These are phyloP conservation scores for Massarina eburnea DNA, from an alignment of 2,329 filamentous ascomycete species.

Conservation along the genomic window DNA sequence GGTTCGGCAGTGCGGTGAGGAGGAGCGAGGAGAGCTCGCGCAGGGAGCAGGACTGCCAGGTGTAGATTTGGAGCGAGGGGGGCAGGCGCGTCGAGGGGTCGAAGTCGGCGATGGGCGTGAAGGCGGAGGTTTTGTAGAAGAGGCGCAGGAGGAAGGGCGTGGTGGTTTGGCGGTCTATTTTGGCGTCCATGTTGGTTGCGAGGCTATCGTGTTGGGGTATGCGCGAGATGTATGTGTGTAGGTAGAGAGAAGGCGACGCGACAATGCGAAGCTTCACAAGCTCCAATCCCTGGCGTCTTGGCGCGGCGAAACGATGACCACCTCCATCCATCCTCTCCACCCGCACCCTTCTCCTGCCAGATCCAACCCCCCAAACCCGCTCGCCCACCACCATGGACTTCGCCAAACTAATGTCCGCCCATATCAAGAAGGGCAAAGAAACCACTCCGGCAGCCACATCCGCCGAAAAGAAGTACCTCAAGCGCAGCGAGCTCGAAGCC, in stretches of 20 bases:
- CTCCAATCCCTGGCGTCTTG: neutral
- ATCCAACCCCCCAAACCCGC: neutral
- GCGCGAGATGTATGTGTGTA: neutral
- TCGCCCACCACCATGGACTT: conserved; percentile 74
- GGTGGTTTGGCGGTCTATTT: conserved; percentile 68
- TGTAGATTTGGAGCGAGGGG: conserved; percentile 77
- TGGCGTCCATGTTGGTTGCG: conserved; percentile 33
- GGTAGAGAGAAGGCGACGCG: neutral
- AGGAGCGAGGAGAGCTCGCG: conserved; percentile 79
- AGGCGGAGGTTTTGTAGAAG: conserved; percentile 75
- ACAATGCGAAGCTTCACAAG: neutral
- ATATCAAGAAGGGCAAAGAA: conserved; percentile 80
- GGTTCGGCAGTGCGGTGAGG: conserved; percentile 64
- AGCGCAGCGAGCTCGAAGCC: conserved; percentile 83
- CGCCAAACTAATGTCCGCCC: conserved; percentile 86
- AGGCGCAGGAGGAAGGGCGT: conserved; percentile 84
- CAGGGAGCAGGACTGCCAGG: conserved; percentile 80
- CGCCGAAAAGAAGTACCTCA: conserved; percentile 68
- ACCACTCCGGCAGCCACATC: conserved; percentile 38
- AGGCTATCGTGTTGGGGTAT: neutral
- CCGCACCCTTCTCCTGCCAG: neutral
- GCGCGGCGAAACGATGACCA: neutral
- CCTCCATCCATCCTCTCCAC: neutral
- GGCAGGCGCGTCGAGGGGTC: conserved; percentile 55
- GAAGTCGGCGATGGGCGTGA: conserved; percentile 76